Base-by-base conservation (phyloP, 176 grass and related monocot genomes). In the Hordeum marinum region DNA sequence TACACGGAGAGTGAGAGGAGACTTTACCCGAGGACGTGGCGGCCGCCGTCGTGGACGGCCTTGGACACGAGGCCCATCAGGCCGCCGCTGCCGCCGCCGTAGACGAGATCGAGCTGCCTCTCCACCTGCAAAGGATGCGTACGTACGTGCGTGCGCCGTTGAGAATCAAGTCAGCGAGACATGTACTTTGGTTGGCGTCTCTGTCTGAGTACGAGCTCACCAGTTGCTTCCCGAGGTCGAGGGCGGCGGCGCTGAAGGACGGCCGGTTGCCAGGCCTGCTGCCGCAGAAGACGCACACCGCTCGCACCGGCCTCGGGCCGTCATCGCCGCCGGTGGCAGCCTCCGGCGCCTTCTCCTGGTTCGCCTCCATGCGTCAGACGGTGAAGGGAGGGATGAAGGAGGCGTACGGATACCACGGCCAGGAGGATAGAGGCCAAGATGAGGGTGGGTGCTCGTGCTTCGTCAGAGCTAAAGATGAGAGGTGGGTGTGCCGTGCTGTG, bases 41-140 rank as follows among this genome's bases (percentile, higher is more conserved):
- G 89, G 82, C 96, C 93, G 59, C 93, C 96, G 36, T 95, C 85
- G 83, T 94, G 83, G 25, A 95, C 96, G 67, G 89, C 86, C 88
- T 85, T 87, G 82, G 96, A 98, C 26, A 98, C 90, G 50, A 93
- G 61, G 23, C 96, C 96, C 96, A 98, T 98, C 31, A 98, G 85
- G 45, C 96, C 96, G 85, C 76, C 83, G 87, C 96, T 98, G 69
- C 96, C 96, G 69, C 96, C 96, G 80, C 96, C 96, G 65, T 98
- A 98, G 72, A 98, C 96, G 26, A 98, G 91, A 57, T 95, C 90
- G 73, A 98, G 89, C 65, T 89, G 75, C 89, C 83, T 85, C 58
- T 92, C 85, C n/a, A 95, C 85, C 96, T 95, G 91, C 90, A 69
- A 82, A 39, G 8, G 12, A 59, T 20, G 58, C 58, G 20, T 0